Base-by-base conservation (phyloP, 2,329 filamentous ascomycete species). In the Raffaelea albimanens region DNA sequence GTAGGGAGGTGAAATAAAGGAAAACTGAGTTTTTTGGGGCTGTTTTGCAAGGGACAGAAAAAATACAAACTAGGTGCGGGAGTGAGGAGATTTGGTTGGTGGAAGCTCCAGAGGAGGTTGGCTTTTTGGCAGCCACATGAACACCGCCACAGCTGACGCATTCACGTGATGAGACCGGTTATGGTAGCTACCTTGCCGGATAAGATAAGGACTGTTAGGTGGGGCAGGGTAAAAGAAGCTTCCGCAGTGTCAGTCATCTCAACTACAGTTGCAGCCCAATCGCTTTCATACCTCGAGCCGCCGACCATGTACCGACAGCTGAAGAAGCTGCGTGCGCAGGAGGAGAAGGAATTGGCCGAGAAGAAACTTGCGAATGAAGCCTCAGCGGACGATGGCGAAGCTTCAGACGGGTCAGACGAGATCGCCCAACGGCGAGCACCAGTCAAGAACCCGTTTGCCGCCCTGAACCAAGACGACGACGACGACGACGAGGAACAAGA, bases 281-380 rank as follows among this genome's bases (percentile, higher is more conserved):
- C n/a, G n/a, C n/a, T n/a, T n/a, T n/a, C n/a, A n/a, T n/a, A n/a
- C n/a, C n/a, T n/a, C n/a, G n/a, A n/a, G n/a, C n/a, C n/a, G n/a
- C n/a, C n/a, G n/a, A n/a, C n/a, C n/a, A n/a, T n/a, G n/a, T n/a
- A n/a, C n/a, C n/a, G 73, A 42, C 73, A 76, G 53, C 58, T 76
- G 40, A 70, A 72, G 41, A 76, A 72, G 60, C 62, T 76, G 33
- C 71, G 72, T 49, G 67, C 73, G 59, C 70, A 73, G 59, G 65
- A 67, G 43, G 70, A 75, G 56, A 23, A 38, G 13, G 23, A 4
- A 31, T 61, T 71, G 16, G 64, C 53, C 38, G 51, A 56, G 11
- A 51, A 55, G 43, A 53, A 58, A 41, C 51, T 54, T 5, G 53
- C 61, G 16, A 59, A 59, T 43, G 63, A 67, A 16, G 61, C 61